Base-by-base conservation (phyloP, 2,329 filamentous ascomycete species). In the Colletotrichum abscissum region DNA sequence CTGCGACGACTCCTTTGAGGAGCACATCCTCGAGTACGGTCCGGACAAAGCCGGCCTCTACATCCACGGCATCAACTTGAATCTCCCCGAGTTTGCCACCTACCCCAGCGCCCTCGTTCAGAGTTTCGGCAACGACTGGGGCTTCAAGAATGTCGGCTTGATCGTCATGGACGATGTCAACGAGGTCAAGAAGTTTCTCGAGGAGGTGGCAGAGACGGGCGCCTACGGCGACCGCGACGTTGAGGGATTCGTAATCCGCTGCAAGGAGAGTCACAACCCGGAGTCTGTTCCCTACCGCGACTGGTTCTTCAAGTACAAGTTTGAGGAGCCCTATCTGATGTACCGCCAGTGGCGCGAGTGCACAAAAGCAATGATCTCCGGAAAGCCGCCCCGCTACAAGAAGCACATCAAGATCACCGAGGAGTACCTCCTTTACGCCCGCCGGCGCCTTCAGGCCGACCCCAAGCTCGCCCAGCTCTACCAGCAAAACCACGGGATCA, bases 231-330 rank as follows among this genome's bases (percentile, higher is more conserved):
- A 95, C 11, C 93, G 95, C 67, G 96, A 98, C 77, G 96, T 98
- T 0, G 97, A 99, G 83, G 97, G 97, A 4, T 99, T 99, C 78
- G 97, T 99, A 70, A 93, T 99, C 77, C 92, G 97, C 69, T 98
- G 97, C 88, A 94, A 91, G 85, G 91, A 86, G 86, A 85, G 88
- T 19, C 79, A 83, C n/a, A 83, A 91, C 33, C 85, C 86, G 0
- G 84, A 83, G 1, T 80, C 81, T 16, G 82, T 81, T 2, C 88
- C 90, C 0, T 97, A 92, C 81, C 85, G 90, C n/a, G 95, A 99
- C 81, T 99, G 97, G 97, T 99, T 99, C 84, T 99, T 99, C 92
- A 99, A 99, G 84, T 99, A 95, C 90, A 99, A 99, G 85, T 99
- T 99, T 74, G 97, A 99, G 80, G 97, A 99, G 84, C 97, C 97